Evolutionary conservation across 2,329 filamentous ascomycete genomes (phyloP).

Genomic region (Colletotrichum lindemuthianum): DNA sequence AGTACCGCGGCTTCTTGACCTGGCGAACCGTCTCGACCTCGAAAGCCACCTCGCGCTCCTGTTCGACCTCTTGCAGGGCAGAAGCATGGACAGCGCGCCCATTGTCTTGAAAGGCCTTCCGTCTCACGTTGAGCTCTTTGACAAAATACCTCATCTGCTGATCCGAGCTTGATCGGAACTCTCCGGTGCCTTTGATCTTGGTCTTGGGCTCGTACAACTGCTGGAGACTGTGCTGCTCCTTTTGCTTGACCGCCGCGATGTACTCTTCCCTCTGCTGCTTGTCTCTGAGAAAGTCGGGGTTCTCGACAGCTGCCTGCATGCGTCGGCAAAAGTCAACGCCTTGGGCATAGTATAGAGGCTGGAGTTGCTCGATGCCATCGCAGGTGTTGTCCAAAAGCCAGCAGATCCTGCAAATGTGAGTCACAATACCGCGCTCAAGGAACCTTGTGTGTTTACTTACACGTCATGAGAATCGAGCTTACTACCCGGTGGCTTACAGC

Average conservation of each 20-base stretch:
- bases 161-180: constrained; percentile 20
- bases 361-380: constrained; percentile 65
- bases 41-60: constrained; percentile 68
- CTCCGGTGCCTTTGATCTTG: constrained; percentile 38
- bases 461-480: constrained; percentile 60
- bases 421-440: too few species aligned
- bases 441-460: constrained; percentile 31
- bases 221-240: constrained; percentile 66
- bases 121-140: constrained; percentile 46
- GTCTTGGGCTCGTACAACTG: constrained; percentile 62
- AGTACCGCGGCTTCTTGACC: constrained; percentile 56
- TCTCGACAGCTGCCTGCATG: constrained; percentile 56
- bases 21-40: constrained; percentile 68
- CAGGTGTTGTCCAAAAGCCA: constrained; percentile 76
- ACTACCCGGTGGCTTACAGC: constrained; percentile 41
- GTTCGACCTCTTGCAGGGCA: constrained; percentile 68
- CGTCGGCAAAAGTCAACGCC: constrained; percentile 69
- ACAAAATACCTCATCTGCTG: constrained; percentile 40
- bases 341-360: constrained; percentile 68
- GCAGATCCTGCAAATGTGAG: constrained; percentile 27
- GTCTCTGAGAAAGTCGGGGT: constrained; percentile 53
- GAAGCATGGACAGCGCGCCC: constrained; percentile 58
- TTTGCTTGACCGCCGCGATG: constrained; percentile 56
- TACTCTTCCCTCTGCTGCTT: constrained; percentile 45
- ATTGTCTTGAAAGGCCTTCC: constrained; percentile 44